Conservation (phyloP, 495 filamentous ascomycete genomes). For the Annulohypoxylon moriforme region DNA sequence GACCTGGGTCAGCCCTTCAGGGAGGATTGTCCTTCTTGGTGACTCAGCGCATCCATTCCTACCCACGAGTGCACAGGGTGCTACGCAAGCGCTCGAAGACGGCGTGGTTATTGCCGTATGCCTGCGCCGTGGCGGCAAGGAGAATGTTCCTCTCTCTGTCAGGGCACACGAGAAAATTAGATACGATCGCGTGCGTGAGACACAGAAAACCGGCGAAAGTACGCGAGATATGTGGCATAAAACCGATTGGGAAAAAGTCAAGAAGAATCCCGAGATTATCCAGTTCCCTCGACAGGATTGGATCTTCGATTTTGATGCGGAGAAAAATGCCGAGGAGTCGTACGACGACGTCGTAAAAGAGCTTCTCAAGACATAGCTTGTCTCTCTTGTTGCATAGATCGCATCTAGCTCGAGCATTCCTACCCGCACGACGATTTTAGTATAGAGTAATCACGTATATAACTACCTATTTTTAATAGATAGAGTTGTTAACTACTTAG, state of each 20-base stretch:
- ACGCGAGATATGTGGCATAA: conserved; percentile 68
- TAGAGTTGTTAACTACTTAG: too few relatives aligned
- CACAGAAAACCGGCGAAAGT: conserved; percentile 65
- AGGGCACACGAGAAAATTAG: conserved; percentile 63
- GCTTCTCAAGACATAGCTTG: conserved; percentile 11
- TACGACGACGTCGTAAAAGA: conserved; percentile 57
- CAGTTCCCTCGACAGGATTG: conserved; percentile 66
- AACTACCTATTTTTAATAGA: neutral
- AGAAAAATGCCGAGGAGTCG: conserved; percentile 65
- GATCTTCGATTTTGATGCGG: conserved; percentile 67
- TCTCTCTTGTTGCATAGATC: neutral
- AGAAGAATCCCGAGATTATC: conserved; percentile 62
- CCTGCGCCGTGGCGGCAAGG: conserved; percentile 65
- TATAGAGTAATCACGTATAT: neutral
- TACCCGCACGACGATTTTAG: neutral
- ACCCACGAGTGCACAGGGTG: conserved; percentile 71
- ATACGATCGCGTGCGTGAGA: conserved; percentile 58
- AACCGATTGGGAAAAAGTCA: conserved; percentile 65
- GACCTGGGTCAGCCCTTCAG: conserved; percentile 69
- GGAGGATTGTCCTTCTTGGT: conserved; percentile 67
- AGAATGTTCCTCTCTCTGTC: conserved; percentile 58
- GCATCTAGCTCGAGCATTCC: neutral
- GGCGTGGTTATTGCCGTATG: conserved; percentile 69
- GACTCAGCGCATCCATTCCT: conserved; percentile 75
- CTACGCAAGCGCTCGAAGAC: conserved; percentile 75